Conservation (phyloP, 305 asterid species). For the Plantago rigida region DNA sequence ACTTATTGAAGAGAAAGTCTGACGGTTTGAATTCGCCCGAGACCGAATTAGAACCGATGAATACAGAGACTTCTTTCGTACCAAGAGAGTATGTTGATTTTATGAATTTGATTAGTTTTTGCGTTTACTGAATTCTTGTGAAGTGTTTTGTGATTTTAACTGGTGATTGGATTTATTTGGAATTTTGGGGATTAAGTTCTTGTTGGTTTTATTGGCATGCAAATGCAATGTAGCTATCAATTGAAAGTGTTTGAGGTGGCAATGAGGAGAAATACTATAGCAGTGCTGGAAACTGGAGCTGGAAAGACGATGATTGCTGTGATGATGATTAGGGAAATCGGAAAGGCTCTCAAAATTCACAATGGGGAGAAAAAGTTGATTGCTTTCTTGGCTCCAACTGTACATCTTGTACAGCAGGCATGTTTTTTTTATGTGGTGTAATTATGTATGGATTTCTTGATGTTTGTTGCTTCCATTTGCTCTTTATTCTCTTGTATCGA, state of each 20-base stretch:
- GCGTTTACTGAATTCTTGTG: neutral
- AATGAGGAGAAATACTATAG: slow-evolving; percentile 67
- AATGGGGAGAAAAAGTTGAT: slow-evolving; percentile 49
- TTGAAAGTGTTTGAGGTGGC: slow-evolving; percentile 64
- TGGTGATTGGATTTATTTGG: neutral
- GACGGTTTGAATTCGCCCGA: slow-evolving; percentile 29
- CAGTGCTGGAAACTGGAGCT: slow-evolving; percentile 50
- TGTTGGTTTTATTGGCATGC: slow-evolving; percentile 19
- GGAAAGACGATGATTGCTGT: slow-evolving; percentile 52
- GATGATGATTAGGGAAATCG: slow-evolving; percentile 68
- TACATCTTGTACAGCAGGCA: slow-evolving; percentile 75
- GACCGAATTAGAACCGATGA: slow-evolving; percentile 36
- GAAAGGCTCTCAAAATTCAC: slow-evolving; percentile 34
- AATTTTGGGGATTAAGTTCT: neutral
- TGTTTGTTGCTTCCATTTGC: neutral
- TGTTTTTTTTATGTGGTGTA: neutral
- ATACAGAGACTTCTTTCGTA: slow-evolving; percentile 29
- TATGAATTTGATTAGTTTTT: neutral
- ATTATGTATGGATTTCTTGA: neutral
- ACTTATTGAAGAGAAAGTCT: slow-evolving; percentile 42
- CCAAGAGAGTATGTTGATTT: slow-evolving; percentile 45
- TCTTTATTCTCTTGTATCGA: neutral
- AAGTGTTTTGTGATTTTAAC: slow-evolving; percentile 2
- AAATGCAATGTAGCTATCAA: slow-evolving; percentile 35
- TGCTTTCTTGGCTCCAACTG: slow-evolving; percentile 70